These are phyloP conservation scores for Phytophthora cactorum DNA, from an alignment of 352 stramenopile species.

Conservation along the genomic window DNA sequence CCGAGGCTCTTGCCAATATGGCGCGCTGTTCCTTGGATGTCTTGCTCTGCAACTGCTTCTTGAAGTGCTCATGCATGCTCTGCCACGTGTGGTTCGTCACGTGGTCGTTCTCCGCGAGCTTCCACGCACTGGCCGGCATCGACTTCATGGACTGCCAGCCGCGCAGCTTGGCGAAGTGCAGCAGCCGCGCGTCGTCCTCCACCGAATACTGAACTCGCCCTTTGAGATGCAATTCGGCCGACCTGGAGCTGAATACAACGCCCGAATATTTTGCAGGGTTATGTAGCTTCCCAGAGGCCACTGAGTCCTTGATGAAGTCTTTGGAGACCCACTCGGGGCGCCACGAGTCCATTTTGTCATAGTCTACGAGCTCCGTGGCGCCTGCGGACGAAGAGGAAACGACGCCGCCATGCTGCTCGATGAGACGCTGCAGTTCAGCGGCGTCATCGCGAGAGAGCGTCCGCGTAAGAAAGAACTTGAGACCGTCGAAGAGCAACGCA, in stretches of 20 bases:
- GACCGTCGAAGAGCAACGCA: conserved; percentile 33
- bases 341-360: conserved; percentile 27
- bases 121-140: conserved; percentile 29
- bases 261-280: conserved; percentile 46
- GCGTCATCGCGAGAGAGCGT: conserved; percentile 28
- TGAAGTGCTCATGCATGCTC: conserved; percentile 65
- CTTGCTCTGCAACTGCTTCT: conserved; percentile 45
- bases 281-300: conserved; percentile 37
- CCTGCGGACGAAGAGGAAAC: conserved; percentile 16
- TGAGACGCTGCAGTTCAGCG: conserved; percentile 26
- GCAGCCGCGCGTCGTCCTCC: conserved; percentile 51
- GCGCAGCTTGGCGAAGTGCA: conserved; percentile 44
- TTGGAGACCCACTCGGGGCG: conserved; percentile 48
- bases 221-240: neutral
- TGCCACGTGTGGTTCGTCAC: conserved; percentile 40
- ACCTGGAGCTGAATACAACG: conserved; percentile 3
- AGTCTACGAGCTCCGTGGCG: conserved; percentile 53
- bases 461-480: conserved; percentile 47
- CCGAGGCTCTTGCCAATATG: conserved; percentile 29
- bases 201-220: conserved; percentile 33
- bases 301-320: conserved; percentile 57
- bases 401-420: conserved; percentile 45
- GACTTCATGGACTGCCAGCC: conserved; percentile 27
- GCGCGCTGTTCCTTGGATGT: conserved; percentile 40
- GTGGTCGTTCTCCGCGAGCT: conserved; percentile 18